Evolutionary conservation across 192 early-diverging fungal species (phyloP).

Genomic region (Linnemannia zychae): DNA sequence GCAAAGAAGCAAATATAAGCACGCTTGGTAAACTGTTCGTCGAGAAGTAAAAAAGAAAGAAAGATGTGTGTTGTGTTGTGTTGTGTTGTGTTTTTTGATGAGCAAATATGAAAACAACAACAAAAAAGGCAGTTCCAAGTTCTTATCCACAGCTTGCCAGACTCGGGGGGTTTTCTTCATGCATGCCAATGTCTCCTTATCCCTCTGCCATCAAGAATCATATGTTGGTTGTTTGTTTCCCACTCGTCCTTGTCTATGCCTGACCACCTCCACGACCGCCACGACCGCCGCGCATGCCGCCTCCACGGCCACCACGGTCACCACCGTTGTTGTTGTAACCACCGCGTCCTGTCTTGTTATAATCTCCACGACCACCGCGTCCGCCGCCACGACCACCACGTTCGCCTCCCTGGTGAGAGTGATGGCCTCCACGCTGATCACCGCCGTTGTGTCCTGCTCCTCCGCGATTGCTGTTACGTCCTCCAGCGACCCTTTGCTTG

Average conservation of each 20-base stretch:
- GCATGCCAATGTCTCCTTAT: background rate
- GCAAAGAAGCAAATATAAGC: background rate
- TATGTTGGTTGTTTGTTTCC: background rate
- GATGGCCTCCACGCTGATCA: slow-evolving; percentile 65
- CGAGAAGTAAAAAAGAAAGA: background rate
- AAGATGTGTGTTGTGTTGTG: background rate
- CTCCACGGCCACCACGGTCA: slow-evolving; percentile 50
- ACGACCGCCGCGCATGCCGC: slow-evolving; percentile 41
- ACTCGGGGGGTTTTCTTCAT: background rate
- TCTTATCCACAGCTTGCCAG: background rate
- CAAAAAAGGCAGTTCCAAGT: background rate
- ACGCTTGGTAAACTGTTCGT: background rate
- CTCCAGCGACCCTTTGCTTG: slow-evolving; percentile 65
- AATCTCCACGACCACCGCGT: slow-evolving; percentile 59
- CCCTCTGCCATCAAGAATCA: slow-evolving; percentile 9
- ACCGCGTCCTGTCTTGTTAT: slow-evolving; percentile 55
- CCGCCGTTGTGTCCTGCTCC: slow-evolving; percentile 64
- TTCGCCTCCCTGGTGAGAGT: slow-evolving; percentile 58
- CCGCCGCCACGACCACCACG: slow-evolving; percentile 51
- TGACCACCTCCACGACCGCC: slow-evolving; percentile 48
- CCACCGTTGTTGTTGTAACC: slow-evolving; percentile 32
- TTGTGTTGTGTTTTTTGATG: background rate
- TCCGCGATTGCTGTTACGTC: slow-evolving; percentile 59
- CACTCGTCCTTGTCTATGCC: slow-evolving; percentile 8
- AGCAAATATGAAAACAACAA: background rate